These are phyloP conservation scores for Sporodiniella umbellata DNA, from an alignment of 371 early-diverging fungal genomes.

Conservation along the genomic window DNA sequence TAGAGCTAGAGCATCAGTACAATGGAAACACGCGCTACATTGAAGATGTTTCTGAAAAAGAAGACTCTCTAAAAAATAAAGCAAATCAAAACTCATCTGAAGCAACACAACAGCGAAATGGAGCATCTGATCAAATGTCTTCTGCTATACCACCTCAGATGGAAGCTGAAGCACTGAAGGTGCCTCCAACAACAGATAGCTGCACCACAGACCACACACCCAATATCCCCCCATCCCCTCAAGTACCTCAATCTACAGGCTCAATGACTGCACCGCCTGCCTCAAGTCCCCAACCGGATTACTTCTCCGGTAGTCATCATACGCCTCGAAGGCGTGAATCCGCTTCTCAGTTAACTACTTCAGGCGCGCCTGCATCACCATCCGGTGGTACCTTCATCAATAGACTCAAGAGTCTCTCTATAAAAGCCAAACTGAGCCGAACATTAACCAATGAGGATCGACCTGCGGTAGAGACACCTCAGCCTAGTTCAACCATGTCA, in stretches of 20 bases:
- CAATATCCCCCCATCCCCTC: slow-evolving; percentile 8
- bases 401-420: slow-evolving; percentile 47
- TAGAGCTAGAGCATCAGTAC: slow-evolving; percentile 26
- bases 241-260: slow-evolving; percentile 16
- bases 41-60: slow-evolving; percentile 10
- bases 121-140: background rate
- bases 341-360: slow-evolving; percentile 36
- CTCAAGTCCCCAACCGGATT: slow-evolving; percentile 32
- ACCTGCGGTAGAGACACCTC: background rate
- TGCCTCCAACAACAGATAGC: slow-evolving; percentile 28
- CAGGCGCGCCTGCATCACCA: slow-evolving; percentile 34
- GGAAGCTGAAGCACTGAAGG: slow-evolving; percentile 10
- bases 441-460: slow-evolving; percentile 35
- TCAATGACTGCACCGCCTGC: slow-evolving; percentile 48
- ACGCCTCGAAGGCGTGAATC: slow-evolving; percentile 13
- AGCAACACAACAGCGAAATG: background rate
- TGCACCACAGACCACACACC: slow-evolving; percentile 19
- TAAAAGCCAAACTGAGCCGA: slow-evolving; percentile 47
- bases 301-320: slow-evolving; percentile 48
- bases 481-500: background rate
- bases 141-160: slow-evolving; percentile 4
- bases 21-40: slow-evolving; percentile 10
- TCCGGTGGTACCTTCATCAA: slow-evolving; percentile 46
- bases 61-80: slow-evolving; percentile 7
- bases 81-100: background rate